These are phyloP conservation scores for Pyrenophora graminea DNA, from an alignment of 2,329 filamentous ascomycete genomes.

Conservation along the genomic window DNA sequence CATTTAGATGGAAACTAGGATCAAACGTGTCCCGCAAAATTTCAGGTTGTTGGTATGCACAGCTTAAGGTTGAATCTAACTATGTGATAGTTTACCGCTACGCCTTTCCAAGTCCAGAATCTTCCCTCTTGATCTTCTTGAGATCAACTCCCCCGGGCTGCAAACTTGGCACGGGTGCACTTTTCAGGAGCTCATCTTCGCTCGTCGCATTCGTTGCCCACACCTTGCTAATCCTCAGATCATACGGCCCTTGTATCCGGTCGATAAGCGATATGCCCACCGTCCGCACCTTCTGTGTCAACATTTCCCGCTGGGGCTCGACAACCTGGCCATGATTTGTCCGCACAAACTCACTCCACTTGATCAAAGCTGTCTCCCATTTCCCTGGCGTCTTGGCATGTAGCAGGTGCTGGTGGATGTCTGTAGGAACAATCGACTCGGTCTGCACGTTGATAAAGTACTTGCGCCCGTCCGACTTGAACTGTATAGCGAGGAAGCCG, in stretches of 20 bases:
- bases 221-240: conserved; percentile 80
- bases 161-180: conserved; percentile 29
- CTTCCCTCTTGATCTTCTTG: conserved; percentile 21
- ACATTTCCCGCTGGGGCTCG: conserved; percentile 88
- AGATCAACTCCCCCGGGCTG: conserved; percentile 23
- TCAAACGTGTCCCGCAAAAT: neutral
- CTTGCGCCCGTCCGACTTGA: conserved; percentile 87
- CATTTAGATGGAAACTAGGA: neutral
- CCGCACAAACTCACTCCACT: conserved; percentile 89
- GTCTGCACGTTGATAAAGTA: conserved; percentile 97
- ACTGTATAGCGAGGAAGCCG: conserved; percentile 79
- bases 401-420: conserved; percentile 91
- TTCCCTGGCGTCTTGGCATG: conserved; percentile 77
- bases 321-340: conserved; percentile 92
- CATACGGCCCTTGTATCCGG: conserved; percentile 83
- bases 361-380: conserved; percentile 95
- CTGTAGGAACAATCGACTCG: conserved; percentile 89
- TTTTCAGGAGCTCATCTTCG: conserved; percentile 40
- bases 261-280: conserved; percentile 90
- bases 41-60: neutral
- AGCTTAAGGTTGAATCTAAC: neutral
- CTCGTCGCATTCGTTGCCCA: conserved; percentile 80
- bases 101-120: conserved; percentile 15
- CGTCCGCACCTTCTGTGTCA: conserved; percentile 82
- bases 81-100: conserved; percentile 19